Evolutionary conservation across 306 rosid species (phyloP).

Genomic region (Sophora flavescens): DNA sequence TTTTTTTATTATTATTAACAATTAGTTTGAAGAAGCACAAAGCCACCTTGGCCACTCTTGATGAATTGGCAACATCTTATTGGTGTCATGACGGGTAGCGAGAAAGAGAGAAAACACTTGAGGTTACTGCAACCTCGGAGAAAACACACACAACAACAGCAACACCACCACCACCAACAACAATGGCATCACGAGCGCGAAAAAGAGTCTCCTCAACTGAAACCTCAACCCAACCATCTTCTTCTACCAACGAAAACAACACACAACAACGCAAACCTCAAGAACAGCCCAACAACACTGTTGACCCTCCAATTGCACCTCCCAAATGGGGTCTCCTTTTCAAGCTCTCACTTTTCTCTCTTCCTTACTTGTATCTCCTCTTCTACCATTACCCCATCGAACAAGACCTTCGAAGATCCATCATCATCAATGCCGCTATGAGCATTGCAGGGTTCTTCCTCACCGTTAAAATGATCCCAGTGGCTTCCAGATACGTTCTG

Average conservation of each 20-base stretch:
- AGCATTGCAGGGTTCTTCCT: constrained; percentile 70
- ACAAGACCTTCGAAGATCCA: constrained; percentile 63
- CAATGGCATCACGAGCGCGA: constrained; percentile 81
- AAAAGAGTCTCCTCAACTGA: constrained; percentile 56
- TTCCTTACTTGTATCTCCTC: constrained; percentile 76
- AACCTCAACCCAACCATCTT: constrained; percentile 47
- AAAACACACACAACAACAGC: background rate
- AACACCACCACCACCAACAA: background rate
- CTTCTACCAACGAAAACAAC: constrained; percentile 34
- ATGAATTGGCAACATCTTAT: constrained; percentile 30
- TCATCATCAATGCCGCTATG: constrained; percentile 77
- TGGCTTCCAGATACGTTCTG: constrained; percentile 82
- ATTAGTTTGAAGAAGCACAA: too few species aligned
- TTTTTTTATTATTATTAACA: too few species aligned
- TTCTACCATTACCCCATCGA: constrained; percentile 71
- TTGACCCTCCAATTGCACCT: constrained; percentile 72
- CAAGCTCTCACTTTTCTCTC: constrained; percentile 63
- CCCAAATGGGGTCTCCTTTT: constrained; percentile 73
- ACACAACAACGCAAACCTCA: constrained; percentile 41
- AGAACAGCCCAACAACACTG: background rate
- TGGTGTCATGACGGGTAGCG: constrained; percentile 12
- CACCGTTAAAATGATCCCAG: constrained; percentile 79
- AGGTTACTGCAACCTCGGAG: constrained; percentile 5
- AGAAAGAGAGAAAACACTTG: background rate
- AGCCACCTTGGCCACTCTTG: background rate